phyloP scores from a whole-genome alignment of 2,329 filamentous ascomycete species.

The Aspergillus niger region DNA sequence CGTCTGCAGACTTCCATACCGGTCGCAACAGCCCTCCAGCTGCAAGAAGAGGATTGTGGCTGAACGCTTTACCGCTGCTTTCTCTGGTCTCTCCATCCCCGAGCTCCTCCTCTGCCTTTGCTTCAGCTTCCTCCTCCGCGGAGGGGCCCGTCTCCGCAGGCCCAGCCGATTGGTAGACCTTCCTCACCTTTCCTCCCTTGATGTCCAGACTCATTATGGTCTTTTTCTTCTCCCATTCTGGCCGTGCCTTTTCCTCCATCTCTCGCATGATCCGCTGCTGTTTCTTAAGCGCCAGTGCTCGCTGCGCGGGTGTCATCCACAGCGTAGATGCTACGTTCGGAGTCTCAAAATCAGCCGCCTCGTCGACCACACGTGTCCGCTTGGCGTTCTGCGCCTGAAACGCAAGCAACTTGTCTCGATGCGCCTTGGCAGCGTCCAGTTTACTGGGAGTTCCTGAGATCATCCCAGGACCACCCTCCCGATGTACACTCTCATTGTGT shows the following conservation, averaged over 20 bases:
- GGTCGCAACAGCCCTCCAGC: conserved; percentile 48
- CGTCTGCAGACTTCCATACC: conserved; percentile 45
- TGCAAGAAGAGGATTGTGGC: conserved; percentile 47
- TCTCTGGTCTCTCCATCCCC: conserved; percentile 17
- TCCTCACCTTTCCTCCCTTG: conserved; percentile 73
- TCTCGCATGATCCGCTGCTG: conserved; percentile 83
- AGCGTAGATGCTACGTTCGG: conserved; percentile 65
- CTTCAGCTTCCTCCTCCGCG: conserved; percentile 28
- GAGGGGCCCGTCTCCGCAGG: conserved; percentile 25
- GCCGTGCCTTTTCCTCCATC: conserved; percentile 80
- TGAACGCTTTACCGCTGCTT: conserved; percentile 38
- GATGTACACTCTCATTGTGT: conserved; percentile 62
- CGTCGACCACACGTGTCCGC: conserved; percentile 81
- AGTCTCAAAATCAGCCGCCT: conserved; percentile 74
- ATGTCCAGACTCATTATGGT: conserved; percentile 86
- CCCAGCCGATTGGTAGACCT: conserved; percentile 44
- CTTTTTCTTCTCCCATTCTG: conserved; percentile 85
- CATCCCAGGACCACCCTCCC: conserved; percentile 36
- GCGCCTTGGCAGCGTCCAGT: conserved; percentile 69
- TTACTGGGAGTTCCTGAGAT: conserved; percentile 50
- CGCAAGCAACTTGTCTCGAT: conserved; percentile 75
- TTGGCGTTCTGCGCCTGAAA: conserved; percentile 86
- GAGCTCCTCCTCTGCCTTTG: conserved; percentile 28
- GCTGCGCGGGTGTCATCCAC: conserved; percentile 82
- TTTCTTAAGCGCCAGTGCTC: conserved; percentile 77